Percentiles rank a stretch among this genome's conserved stretches.
phyloP scores from a whole-genome alignment of 2,329 filamentous ascomycete species.

The Blastomyces gilchristii region DNA sequence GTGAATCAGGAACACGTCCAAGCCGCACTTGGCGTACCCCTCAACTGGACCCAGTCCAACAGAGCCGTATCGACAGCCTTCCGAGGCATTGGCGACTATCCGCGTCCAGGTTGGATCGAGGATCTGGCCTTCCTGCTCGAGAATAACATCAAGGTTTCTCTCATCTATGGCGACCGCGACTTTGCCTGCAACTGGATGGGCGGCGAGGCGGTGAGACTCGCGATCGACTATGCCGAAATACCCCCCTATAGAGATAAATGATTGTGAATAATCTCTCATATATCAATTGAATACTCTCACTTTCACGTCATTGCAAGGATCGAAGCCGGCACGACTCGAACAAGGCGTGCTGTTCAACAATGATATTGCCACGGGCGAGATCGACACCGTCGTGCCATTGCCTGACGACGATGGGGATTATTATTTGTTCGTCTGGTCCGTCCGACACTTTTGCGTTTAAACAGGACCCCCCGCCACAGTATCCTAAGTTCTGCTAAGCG shows the following conservation, averaged over 20 bases:
- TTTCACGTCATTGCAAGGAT: too few relatives aligned
- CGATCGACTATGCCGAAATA: slow-evolving; percentile 35
- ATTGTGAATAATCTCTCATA: too few relatives aligned
- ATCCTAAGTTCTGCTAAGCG: slow-evolving; percentile 1
- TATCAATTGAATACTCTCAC: too few relatives aligned
- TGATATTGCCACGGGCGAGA: slow-evolving; percentile 46
- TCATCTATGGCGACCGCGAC: slow-evolving; percentile 46
- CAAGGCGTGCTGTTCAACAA: slow-evolving; percentile 35
- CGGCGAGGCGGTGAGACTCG: slow-evolving; percentile 43
- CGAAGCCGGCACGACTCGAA: not conserved
- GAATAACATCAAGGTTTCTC: slow-evolving; percentile 40
- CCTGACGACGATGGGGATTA: slow-evolving; percentile 9
- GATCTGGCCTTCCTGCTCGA: slow-evolving; percentile 39
- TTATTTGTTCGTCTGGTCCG: not conserved
- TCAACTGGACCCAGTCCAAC: slow-evolving; percentile 46
- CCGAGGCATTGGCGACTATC: slow-evolving; percentile 38
- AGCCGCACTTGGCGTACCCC: slow-evolving; percentile 46
- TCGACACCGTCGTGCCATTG: slow-evolving; percentile 22
- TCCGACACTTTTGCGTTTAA: not conserved
- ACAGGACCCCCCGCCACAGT: not conserved
- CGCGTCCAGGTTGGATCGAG: slow-evolving; percentile 30
- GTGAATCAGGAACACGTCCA: slow-evolving; percentile 50
- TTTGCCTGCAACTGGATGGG: slow-evolving; percentile 49
- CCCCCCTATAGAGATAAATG: too few relatives aligned
- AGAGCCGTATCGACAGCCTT: slow-evolving; percentile 40